These are phyloP conservation scores for Phlebiopsis flavidoalba DNA, from an alignment of 768 basidiomycete species.

Conservation along the genomic window DNA sequence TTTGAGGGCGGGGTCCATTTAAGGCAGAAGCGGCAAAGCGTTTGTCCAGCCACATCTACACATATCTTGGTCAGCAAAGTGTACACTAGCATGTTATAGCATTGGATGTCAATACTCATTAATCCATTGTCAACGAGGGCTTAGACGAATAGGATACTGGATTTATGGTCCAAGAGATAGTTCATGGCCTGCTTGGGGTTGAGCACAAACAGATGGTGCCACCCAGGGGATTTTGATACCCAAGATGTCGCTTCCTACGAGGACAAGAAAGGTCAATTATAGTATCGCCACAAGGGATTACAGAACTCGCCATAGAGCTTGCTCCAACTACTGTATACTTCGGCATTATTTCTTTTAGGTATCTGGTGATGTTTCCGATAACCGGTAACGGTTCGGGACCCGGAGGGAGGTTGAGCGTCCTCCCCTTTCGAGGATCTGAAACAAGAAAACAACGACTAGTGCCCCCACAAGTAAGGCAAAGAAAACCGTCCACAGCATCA, in stretches of 20 bases:
- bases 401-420: conserved; percentile 12
- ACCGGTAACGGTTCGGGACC: conserved; percentile 18
- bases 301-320: background rate
- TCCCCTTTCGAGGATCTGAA: no score
- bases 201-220: conserved; percentile 18
- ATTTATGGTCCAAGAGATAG: conserved; percentile 23
- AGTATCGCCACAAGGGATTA: background rate
- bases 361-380: conserved; percentile 19
- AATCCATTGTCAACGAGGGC: conserved; percentile 14
- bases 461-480: no score
- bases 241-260: conserved; percentile 17
- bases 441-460: no score
- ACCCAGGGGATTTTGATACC: conserved; percentile 15
- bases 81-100: background rate
- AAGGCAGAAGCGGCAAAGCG: background rate
- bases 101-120: background rate
- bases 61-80: background rate
- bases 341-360: background rate
- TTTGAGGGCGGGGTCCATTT: background rate
- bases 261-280: background rate
- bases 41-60: background rate
- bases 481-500: no score
- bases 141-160: conserved; percentile 21
- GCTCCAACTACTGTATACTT: background rate
- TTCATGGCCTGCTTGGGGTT: conserved; percentile 13